phyloP scores from a whole-genome alignment of 345 rosid species.

The Conringia planisiliqua region DNA sequence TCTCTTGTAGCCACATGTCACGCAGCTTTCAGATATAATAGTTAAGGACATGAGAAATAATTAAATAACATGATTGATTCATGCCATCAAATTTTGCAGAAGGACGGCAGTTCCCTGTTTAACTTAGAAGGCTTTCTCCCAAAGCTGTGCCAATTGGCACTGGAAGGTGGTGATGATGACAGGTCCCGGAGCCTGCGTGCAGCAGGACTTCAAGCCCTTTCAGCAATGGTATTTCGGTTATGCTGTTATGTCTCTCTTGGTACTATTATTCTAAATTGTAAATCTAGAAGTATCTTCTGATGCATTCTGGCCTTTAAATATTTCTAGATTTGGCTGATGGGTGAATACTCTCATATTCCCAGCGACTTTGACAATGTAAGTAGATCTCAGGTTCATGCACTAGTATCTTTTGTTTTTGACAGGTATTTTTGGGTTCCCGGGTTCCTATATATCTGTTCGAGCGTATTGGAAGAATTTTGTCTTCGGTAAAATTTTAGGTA shows the following conservation, averaged over 20 bases:
- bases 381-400: not conserved
- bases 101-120: conserved; percentile 78
- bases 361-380: conserved; percentile 39
- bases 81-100: conserved; percentile 51
- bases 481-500: not conserved
- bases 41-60: not conserved
- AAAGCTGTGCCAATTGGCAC: conserved; percentile 77
- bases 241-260: not conserved
- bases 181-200: conserved; percentile 55
- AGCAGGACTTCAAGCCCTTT: conserved; percentile 84
- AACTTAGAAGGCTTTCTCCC: conserved; percentile 90
- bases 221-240: conserved; percentile 69
- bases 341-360: conserved; percentile 59
- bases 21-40: conserved; percentile 5
- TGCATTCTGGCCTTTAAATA: conserved; percentile 26
- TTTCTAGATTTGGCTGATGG: conserved; percentile 53
- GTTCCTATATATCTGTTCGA: not conserved
- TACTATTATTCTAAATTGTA: not conserved
- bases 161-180: conserved; percentile 74
- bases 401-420: not conserved
- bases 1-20: not conserved
- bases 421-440: not conserved
- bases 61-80: conserved; percentile 1
- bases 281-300: conserved; percentile 21
- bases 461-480: not conserved